Evolutionary conservation across 2,329 filamentous ascomycete genomes (phyloP).

Genomic region (Magnaporthiopsis incrustans): DNA sequence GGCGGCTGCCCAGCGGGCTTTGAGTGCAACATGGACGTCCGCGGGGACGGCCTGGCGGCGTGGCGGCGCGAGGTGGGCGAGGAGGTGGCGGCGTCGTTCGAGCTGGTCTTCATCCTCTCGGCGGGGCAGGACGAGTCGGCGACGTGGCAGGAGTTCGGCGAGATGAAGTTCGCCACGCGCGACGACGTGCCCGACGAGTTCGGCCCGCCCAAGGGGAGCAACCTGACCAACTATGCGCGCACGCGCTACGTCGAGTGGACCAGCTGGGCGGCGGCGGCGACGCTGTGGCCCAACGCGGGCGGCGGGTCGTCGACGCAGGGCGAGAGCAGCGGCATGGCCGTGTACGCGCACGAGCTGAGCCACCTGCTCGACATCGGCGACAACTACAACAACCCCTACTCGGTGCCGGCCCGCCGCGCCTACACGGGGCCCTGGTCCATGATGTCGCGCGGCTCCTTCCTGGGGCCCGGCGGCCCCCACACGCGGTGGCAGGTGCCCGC

Average conservation of each 20-base stretch:
- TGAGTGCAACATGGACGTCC: constrained; percentile 37
- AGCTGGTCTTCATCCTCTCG: constrained; percentile 45
- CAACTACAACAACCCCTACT: constrained; percentile 46
- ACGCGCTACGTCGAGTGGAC: constrained; percentile 47
- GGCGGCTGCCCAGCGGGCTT: constrained; percentile 34
- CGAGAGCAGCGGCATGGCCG: constrained; percentile 44
- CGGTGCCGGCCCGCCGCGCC: constrained; percentile 32
- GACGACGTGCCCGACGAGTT: constrained; percentile 41
- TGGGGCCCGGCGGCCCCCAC: constrained; percentile 45
- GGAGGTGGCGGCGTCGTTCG: constrained; percentile 35
- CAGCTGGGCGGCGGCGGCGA: constrained; percentile 41
- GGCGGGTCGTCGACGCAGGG: constrained; percentile 43
- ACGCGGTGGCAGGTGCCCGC: constrained; percentile 44
- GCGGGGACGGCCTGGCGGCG: constrained; percentile 37
- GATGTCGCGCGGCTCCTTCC: constrained; percentile 43
- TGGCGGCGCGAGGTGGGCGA: constrained; percentile 45
- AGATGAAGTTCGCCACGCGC: constrained; percentile 40
- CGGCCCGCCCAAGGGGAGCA: constrained; percentile 35
- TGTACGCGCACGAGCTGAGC: constrained; percentile 44
- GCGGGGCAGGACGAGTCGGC: constrained; percentile 47
- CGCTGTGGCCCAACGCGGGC: constrained; percentile 46
- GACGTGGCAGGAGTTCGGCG: constrained; percentile 49
- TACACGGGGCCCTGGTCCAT: constrained; percentile 46
- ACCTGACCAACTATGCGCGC: constrained; percentile 34
- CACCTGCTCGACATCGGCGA: constrained; percentile 44